Conservation (phyloP, 441 rosid genomes). For the Breynia disticha region DNA sequence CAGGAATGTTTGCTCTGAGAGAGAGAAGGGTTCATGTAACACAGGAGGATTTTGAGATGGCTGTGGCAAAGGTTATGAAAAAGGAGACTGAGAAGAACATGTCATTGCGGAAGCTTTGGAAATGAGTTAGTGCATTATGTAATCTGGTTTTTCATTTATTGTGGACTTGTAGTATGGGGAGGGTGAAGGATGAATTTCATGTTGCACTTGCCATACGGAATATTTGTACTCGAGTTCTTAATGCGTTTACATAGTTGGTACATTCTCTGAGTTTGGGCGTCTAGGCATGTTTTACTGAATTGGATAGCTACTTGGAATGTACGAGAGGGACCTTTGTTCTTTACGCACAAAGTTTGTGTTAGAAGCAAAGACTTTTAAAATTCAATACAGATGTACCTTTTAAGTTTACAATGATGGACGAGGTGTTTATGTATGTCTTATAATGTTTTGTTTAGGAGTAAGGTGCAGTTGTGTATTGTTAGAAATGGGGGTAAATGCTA, state of each 20-base stretch:
- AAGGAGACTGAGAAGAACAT: constrained; percentile 86
- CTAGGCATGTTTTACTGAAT: too few species aligned
- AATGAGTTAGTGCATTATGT: constrained; percentile 16
- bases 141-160: not conserved
- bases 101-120: constrained; percentile 84
- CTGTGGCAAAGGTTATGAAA: constrained; percentile 84
- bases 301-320: too few species aligned
- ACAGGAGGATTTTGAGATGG: constrained; percentile 45
- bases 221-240: not conserved
- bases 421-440: too few species aligned
- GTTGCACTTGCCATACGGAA: not conserved
- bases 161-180: not conserved
- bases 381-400: too few species aligned
- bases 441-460: too few species aligned
- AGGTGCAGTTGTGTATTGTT: too few species aligned
- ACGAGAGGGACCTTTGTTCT: too few species aligned
- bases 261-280: too few species aligned
- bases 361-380: too few species aligned
- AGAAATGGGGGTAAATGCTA: too few species aligned
- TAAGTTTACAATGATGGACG: too few species aligned
- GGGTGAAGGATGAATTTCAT: not conserved
- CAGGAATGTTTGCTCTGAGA: constrained; percentile 79
- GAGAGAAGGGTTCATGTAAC: constrained; percentile 82
- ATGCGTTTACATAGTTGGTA: not conserved
- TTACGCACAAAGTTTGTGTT: too few species aligned